A percentile compares a stretch with the other conserved stretches of the same genome.
These are phyloP conservation scores for Pythium rishiriense DNA, from an alignment of 352 stramenopile genomes.

Conservation along the genomic window DNA sequence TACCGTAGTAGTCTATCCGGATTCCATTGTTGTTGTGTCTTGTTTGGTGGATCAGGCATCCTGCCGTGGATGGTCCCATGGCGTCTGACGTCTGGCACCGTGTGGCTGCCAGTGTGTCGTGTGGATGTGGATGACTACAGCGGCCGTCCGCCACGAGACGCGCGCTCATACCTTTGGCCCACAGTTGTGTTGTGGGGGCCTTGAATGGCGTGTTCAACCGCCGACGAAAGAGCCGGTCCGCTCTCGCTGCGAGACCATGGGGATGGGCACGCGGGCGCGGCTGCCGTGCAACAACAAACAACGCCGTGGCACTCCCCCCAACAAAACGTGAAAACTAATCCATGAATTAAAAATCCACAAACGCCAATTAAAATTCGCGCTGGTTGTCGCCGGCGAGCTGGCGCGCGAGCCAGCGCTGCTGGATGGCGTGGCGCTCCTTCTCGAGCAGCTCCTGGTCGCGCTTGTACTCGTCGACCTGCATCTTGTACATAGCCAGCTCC, in stretches of 20 bases:
- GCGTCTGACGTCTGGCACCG: too few relatives aligned
- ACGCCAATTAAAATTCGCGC: neutral
- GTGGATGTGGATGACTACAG: too few relatives aligned
- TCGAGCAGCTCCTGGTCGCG: constrained; percentile 64
- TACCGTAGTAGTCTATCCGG: too few relatives aligned
- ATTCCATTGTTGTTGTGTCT: too few relatives aligned
- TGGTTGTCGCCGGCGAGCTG: constrained; percentile 31
- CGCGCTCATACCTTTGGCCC: neutral
- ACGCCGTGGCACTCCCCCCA: too few relatives aligned
- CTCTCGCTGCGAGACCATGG: neutral
- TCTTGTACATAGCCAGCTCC: constrained; percentile 93
- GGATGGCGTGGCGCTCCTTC: constrained; percentile 57
- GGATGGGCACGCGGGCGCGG: too few relatives aligned
- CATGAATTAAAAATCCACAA: too few relatives aligned
- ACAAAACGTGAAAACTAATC: too few relatives aligned
- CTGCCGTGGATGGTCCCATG: too few relatives aligned
- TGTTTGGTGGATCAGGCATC: too few relatives aligned
- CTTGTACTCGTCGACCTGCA: constrained; percentile 86
- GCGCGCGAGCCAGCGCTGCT: constrained; percentile 58
- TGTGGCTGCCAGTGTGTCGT: too few relatives aligned
- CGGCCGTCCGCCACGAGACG: neutral
- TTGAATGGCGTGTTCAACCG: constrained; percentile 15
- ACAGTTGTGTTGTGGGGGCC: neutral
- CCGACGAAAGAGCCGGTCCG: constrained; percentile 11
- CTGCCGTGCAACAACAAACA: too few relatives aligned